Base-by-base conservation (phyloP, 192 early-diverging fungal species). In the Coemansia furcata region DNA sequence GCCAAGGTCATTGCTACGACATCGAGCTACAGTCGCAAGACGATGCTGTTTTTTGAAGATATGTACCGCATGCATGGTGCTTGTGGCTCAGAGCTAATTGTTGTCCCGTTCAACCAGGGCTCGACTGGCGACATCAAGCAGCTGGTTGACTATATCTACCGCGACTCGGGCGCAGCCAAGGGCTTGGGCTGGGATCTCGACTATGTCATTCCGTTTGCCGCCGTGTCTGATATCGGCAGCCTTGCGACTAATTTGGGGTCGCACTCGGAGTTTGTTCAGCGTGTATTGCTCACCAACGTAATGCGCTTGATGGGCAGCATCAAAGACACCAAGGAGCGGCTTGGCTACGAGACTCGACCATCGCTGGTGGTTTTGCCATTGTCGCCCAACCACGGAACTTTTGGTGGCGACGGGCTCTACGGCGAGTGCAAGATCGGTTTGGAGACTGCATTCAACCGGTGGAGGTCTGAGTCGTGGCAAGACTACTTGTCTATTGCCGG, bases 341-440 rank as follows among this genome's bases (percentile, higher is more conserved):
- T 86, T 29, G 87, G 89, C 42, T 89, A 86, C 66, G 88, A 92
- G 66, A 95, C 92, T 60, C 91, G 92, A 58, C 93, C 95, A 59
- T 92, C 96, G 29, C 89, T 90, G 50, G 91, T 92, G 29, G 83
- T 98, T 15, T 77, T 98, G 32, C 96, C 96, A 5, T 74, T 96
- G 55, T 98, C 96, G 64, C 96, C 96, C 58, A 98, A 98, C 87
- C 96, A 98, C 80, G 96, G 95, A 54, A 91, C 89, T 2, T 98
- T 98, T 71, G 96, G 96, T 60, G 82, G 77, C 60, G 92, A 98
- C 68, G 96, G 96, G 74, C 87, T 95, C n/a, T 98, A 98, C 78
- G 86, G 88, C 59, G 96, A 98, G 75, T 92, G 94, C 64, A 98
- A 98, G 88, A 88, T 96, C 71, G 90, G 87, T n/a, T 87, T 98